phyloP scores from a whole-genome alignment of 2,329 filamentous ascomycete genomes.

The Fusarium beomiforme region DNA sequence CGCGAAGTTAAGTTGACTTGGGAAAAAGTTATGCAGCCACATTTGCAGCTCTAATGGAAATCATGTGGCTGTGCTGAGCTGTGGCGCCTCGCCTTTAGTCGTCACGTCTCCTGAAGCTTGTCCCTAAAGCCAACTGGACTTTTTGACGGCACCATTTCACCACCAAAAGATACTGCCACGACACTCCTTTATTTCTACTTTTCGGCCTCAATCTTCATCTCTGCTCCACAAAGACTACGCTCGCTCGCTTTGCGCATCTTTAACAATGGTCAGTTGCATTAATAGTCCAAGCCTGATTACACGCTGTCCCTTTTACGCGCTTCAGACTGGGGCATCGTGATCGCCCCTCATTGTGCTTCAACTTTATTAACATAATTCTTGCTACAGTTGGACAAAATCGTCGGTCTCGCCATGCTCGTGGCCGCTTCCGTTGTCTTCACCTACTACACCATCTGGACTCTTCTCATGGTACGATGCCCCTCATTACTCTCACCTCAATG shows the following conservation, averaged over 20 bases:
- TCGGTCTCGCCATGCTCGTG: slow-evolving; percentile 75
- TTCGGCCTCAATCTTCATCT: slow-evolving; percentile 8
- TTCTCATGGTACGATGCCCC: slow-evolving; percentile 81
- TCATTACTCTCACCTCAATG: slow-evolving; percentile 7
- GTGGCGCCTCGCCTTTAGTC: slow-evolving; percentile 19
- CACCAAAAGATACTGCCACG: slow-evolving; percentile 24
- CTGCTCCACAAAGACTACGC: slow-evolving; percentile 17
- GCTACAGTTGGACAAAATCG: slow-evolving; percentile 85
- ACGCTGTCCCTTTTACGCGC: slow-evolving; percentile 37
- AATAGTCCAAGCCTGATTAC: slow-evolving; percentile 1
- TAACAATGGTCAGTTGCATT: slow-evolving; percentile 40
- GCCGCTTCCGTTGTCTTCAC: slow-evolving; percentile 71
- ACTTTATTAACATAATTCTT: slow-evolving; percentile 22
- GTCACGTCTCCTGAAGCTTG: slow-evolving; percentile 36
- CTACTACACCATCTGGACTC: slow-evolving; percentile 98
- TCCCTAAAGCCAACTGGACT: slow-evolving; percentile 26
- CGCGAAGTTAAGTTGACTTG: slow-evolving; percentile 8
- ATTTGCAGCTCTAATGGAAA: background rate
- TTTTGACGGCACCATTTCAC: slow-evolving; percentile 23
- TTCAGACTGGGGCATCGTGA: slow-evolving; percentile 25
- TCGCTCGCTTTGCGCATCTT: slow-evolving; percentile 33
- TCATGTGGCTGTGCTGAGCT: slow-evolving; percentile 23
- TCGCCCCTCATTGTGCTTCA: slow-evolving; percentile 33
- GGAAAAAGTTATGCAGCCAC: slow-evolving; percentile 39
- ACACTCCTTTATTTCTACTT: slow-evolving; percentile 38